Evolutionary conservation across 2,329 filamentous ascomycete genomes (phyloP), one percentile per base, ranked within the genome.

Genomic region (Zymoseptoria tritici): DNA sequence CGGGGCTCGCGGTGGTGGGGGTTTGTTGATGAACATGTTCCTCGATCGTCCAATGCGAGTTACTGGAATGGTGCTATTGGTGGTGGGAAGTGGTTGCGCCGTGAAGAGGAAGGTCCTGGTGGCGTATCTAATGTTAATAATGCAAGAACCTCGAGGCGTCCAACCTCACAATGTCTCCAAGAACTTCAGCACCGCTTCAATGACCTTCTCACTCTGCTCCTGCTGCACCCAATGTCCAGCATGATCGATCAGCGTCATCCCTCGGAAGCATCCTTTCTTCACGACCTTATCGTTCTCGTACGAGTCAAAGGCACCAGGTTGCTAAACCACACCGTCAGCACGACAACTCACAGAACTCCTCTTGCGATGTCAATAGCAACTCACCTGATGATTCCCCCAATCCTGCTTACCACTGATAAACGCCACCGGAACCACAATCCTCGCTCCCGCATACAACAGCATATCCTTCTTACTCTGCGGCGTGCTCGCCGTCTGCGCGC

Each of bases 221-320:
- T 88, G 84, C 68, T 87, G 85, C 42, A 86, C 81, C 86, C 86
- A 89, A 74, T 89, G 87, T 0, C 86, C 86, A 4, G 85, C 85
- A 0, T 79, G 79, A 16, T 85, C 79, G 11, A 89, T 74, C 19
- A 85, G 73, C 55, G 69, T 79, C 36, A 76, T 71, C 0, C 82
- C 81, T 55, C 76, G 76, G 67, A 84, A 87, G 63, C 83, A 86
- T 0, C 70, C 69, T 3, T 59, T 31, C 59, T 56, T 58, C 29
- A 72, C 69, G 54, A 76, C 76, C 7, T 58, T 56, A 21, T 63
- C 65, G 57, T 77, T 72, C 5, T 75, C 75, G 71, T 85, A 82
- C 26, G 77, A 78, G 68, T 88, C 83, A 4, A 89, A 69, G 0
- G 80, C 84, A 0, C 84, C 84, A 0, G 85, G 85, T 64, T 86